Evolutionary conservation across 208 protist genomes (phyloP).

Genomic region (Endotrypanum monterogeii): DNA sequence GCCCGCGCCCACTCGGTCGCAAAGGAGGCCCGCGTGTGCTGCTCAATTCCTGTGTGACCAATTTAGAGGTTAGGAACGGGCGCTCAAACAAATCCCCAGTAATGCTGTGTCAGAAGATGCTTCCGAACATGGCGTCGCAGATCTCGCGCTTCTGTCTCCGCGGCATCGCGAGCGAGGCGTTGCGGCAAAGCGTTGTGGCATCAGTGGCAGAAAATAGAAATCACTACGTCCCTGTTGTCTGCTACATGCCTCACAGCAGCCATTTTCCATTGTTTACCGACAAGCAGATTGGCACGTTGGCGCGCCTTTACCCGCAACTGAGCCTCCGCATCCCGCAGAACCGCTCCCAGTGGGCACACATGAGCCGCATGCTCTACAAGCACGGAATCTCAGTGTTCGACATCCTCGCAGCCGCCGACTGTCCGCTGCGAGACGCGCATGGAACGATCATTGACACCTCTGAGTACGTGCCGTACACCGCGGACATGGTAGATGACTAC

Average conservation of each 20-base stretch:
- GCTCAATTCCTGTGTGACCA: background rate
- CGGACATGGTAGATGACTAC: slow-evolving; percentile 16
- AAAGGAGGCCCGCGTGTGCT: slow-evolving; percentile 8
- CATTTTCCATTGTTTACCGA: slow-evolving; percentile 16
- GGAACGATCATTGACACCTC: slow-evolving; percentile 10
- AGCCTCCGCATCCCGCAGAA: slow-evolving; percentile 7
- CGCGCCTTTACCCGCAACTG: slow-evolving; percentile 20
- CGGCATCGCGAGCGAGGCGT: slow-evolving; percentile 19
- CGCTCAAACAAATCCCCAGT: background rate
- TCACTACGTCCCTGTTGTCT: slow-evolving; percentile 9
- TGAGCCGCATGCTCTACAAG: slow-evolving; percentile 26
- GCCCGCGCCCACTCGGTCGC: slow-evolving; percentile 14
- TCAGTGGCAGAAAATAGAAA: background rate
- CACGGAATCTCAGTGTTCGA: slow-evolving; percentile 19
- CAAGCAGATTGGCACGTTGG: slow-evolving; percentile 19
- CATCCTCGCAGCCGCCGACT: slow-evolving; percentile 12
- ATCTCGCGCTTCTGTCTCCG: slow-evolving; percentile 17
- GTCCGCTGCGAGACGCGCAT: slow-evolving; percentile 12
- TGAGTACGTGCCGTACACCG: slow-evolving; percentile 26
- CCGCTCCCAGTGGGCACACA: slow-evolving; percentile 5
- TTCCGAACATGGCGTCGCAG: slow-evolving; percentile 16
- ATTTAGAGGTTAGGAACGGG: slow-evolving; percentile 5
- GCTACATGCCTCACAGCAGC: slow-evolving; percentile 23
- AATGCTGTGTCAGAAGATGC: slow-evolving; percentile 17
- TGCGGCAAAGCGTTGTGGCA: slow-evolving; percentile 17